Percentiles rank a stretch among this genome's conserved stretches.
Evolutionary conservation across 2,329 filamentous ascomycete genomes (phyloP).

Genomic region (Coniochaeta pulveracea): DNA sequence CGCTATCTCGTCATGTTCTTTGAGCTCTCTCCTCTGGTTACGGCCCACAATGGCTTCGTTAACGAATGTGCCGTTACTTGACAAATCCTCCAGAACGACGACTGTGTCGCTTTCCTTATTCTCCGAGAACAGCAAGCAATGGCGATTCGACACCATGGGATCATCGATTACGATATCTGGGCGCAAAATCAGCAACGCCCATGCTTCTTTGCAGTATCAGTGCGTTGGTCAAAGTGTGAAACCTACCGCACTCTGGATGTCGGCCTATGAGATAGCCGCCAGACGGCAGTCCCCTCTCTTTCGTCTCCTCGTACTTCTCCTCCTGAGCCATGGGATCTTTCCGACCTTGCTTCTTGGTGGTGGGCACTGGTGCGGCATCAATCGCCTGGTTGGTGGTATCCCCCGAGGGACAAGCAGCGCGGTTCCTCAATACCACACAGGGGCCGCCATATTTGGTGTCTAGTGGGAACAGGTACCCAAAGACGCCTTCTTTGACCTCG

Average conservation of each 20-base stretch:
- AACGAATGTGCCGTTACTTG: conserved; percentile 92
- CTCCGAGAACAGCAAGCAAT: conserved; percentile 38
- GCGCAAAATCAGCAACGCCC: not conserved
- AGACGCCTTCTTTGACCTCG: conserved; percentile 75
- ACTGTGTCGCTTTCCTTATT: conserved; percentile 31
- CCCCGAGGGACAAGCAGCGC: conserved; percentile 56
- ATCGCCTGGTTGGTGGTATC: conserved; percentile 25
- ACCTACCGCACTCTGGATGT: conserved; percentile 85
- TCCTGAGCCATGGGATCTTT: conserved; percentile 37
- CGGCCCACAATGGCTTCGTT: conserved; percentile 85
- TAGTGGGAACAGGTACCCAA: conserved; percentile 87
- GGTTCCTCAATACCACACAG: conserved; percentile 62
- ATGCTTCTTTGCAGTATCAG: too few relatives aligned
- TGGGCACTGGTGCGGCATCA: conserved; percentile 19
- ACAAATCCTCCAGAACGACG: conserved; percentile 84
- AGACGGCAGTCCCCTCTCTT: conserved; percentile 53
- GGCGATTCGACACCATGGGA: conserved; percentile 77
- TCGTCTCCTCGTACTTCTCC: conserved; percentile 49
- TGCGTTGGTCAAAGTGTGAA: not conserved
- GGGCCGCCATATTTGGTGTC: conserved; percentile 56
- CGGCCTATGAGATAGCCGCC: conserved; percentile 86
- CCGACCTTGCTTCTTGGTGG: conserved; percentile 24
- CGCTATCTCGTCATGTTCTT: conserved; percentile 84
- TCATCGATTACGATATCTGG: conserved; percentile 63
- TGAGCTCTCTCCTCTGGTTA: conserved; percentile 80